phyloP scores from a whole-genome alignment of 345 rosid genomes.

The Mercurialis annua region DNA sequence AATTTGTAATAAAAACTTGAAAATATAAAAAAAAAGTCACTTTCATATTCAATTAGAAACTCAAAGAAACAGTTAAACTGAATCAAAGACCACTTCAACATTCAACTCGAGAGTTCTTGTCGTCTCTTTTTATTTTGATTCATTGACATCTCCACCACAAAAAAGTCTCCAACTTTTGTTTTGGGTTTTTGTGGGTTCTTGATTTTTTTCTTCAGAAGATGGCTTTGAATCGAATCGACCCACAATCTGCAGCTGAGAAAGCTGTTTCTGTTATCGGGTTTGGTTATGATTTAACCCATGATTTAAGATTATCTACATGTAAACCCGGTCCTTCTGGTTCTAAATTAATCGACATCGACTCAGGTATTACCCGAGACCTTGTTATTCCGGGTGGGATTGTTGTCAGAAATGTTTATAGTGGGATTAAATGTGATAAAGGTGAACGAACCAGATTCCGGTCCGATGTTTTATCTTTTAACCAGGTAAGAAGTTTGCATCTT shows the following conservation, averaged over 20 bases:
- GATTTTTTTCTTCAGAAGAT: constrained; percentile 28
- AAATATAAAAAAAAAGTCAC: background rate
- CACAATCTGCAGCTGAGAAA: constrained; percentile 75
- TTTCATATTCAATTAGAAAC: no score
- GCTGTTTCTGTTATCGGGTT: constrained; percentile 83
- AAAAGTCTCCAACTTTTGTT: background rate
- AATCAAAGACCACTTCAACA: constrained; percentile 34
- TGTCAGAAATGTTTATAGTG: constrained; percentile 53
- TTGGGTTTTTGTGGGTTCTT: no score
- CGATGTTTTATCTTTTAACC: constrained; percentile 79
- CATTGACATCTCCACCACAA: background rate
- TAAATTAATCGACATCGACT: constrained; percentile 55
- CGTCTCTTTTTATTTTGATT: background rate
- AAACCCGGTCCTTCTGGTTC: constrained; percentile 48
- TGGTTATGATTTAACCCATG: constrained; percentile 67
- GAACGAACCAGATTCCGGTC: constrained; percentile 78
- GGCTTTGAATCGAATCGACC: constrained; percentile 50
- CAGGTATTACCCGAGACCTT: constrained; percentile 42
- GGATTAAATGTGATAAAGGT: constrained; percentile 91
- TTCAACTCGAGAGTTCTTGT: constrained; percentile 22
- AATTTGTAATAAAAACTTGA: background rate
- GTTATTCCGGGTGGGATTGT: constrained; percentile 72
- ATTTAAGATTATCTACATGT: constrained; percentile 59
- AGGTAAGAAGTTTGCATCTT: constrained; percentile 36
- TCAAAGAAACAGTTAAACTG: no score